Percentiles rank a stretch among this genome's conserved stretches.
Conservation (phyloP, 768 basidiomycete genomes). For the Leccinum aurantiacum region DNA sequence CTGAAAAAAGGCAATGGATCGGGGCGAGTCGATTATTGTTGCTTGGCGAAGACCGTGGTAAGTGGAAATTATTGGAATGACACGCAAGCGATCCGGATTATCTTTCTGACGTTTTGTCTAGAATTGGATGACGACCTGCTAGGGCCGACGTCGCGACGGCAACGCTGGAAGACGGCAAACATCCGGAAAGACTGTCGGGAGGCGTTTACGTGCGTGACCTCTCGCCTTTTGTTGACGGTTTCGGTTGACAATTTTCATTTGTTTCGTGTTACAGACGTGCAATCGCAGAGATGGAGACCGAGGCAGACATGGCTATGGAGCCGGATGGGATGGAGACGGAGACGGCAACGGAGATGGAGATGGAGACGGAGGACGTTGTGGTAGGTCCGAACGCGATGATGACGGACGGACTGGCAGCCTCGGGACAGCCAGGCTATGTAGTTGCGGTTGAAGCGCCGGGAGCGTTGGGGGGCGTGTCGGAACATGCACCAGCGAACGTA, state of each 20-base stretch:
- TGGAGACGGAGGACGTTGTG: background rate
- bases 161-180: constrained; percentile 58
- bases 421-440: background rate
- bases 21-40: constrained; percentile 52
- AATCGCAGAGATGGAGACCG: constrained; percentile 48
- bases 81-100: background rate
- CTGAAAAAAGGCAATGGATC: constrained; percentile 60
- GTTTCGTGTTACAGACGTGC: constrained; percentile 36
- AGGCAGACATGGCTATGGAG: constrained; percentile 19
- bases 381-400: background rate
- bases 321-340: constrained; percentile 4
- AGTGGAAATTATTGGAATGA: constrained; percentile 21
- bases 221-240: background rate
- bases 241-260: background rate
- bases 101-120: constrained; percentile 27
- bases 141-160: constrained; percentile 46
- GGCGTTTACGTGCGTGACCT: constrained; percentile 57
- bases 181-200: constrained; percentile 56
- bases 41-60: constrained; percentile 71
- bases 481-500: background rate
- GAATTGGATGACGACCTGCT: constrained; percentile 67
- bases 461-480: background rate
- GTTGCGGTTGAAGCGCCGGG: background rate
- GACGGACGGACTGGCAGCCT: background rate
- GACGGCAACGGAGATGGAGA: background rate